phyloP scores from a whole-genome alignment of 139 green algal species.

The Pycnococcus provasolii region DNA sequence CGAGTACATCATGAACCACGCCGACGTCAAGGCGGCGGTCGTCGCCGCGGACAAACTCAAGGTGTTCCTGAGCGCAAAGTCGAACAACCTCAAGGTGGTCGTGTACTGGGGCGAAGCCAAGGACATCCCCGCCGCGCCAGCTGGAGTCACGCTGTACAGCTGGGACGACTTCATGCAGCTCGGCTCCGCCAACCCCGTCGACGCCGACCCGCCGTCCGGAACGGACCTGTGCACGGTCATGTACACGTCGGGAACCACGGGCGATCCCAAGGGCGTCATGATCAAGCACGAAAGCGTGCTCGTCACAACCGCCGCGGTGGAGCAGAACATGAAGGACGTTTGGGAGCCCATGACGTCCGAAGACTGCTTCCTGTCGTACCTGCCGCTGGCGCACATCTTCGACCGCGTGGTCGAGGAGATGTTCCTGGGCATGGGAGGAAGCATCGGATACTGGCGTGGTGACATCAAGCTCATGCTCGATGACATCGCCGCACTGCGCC shows the following conservation, averaged over 20 bases:
- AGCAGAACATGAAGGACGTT: constrained; percentile 5
- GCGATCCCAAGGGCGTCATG: constrained; percentile 40
- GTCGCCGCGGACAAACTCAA: background rate
- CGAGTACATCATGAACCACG: constrained; percentile 88
- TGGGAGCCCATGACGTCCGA: background rate
- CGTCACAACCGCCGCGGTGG: constrained; percentile 29
- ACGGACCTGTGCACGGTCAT: constrained; percentile 73
- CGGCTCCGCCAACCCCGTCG: background rate
- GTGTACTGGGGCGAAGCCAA: constrained; percentile 6
- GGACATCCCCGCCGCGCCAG: background rate
- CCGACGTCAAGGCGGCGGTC: constrained; percentile 49
- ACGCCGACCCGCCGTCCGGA: background rate
- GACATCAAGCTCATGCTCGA: constrained; percentile 29
- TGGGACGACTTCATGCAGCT: constrained; percentile 16
- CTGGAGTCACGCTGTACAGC: constrained; percentile 6
- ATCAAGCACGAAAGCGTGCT: constrained; percentile 37
- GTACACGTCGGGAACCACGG: constrained; percentile 71
- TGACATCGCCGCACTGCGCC: constrained; percentile 40
- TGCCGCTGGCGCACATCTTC: constrained; percentile 46
- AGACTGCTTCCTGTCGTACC: constrained; percentile 37
- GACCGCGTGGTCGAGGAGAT: constrained; percentile 32
- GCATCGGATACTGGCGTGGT: constrained; percentile 14
- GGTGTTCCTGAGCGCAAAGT: constrained; percentile 54
- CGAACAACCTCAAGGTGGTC: constrained; percentile 61
- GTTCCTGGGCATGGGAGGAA: constrained; percentile 5